Evolutionary conservation across 176 grass and related monocot genomes (phyloP), one percentile per base, ranked within the genome.

Genomic region (Oryza meridionalis): DNA sequence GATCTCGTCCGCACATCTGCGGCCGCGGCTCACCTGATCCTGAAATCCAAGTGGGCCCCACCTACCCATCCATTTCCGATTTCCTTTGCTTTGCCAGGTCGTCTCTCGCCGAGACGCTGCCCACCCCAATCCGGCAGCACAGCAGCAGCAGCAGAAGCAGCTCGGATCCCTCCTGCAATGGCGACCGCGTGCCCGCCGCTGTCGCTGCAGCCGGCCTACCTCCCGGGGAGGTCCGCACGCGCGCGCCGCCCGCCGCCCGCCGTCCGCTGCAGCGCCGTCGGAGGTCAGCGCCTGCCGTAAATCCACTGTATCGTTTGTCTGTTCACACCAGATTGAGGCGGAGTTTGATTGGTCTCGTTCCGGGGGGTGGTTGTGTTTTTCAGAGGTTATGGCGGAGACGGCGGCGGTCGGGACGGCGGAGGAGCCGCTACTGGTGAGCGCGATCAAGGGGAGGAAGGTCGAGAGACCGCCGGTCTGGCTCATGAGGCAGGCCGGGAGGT

Each of bases 401-500:
- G 73, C 91, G 47, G 70, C 81, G 62, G 69, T 65, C n/a, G 63
- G 79, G 77, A 45, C 87, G 46, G 87, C 86, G n/a, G 85, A 90
- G 40, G 91, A 99, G 87, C 91, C 96, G n/a, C 86, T 99, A 77
- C 82, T 99, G 47, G 67, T 99, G 69, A 92, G 88, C 81, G 96
- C 93, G 10, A 92, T 99, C 76, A 87, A 80, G 78, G 96, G 96
- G 71, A 87, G 81, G 77, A 96, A 94, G 80, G 93, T 99, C 7
- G 91, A 99, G 12, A 90, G 96, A 45, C 96, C 96, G 13, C 96
- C 93, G 8, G 96, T 99, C 58, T 99, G 96, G 96, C 90, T 99
- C 61, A 99, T 96, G 93, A 93, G 96, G 84, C 96, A 99, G 89
- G 96, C 96, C 59, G 93, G 96, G 87, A 92, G 96, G 88, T 99